Evolutionary conservation across 2,329 filamentous ascomycete genomes (phyloP), one percentile per base, ranked within the genome.

Genomic region (Blumeriella jaapii): DNA sequence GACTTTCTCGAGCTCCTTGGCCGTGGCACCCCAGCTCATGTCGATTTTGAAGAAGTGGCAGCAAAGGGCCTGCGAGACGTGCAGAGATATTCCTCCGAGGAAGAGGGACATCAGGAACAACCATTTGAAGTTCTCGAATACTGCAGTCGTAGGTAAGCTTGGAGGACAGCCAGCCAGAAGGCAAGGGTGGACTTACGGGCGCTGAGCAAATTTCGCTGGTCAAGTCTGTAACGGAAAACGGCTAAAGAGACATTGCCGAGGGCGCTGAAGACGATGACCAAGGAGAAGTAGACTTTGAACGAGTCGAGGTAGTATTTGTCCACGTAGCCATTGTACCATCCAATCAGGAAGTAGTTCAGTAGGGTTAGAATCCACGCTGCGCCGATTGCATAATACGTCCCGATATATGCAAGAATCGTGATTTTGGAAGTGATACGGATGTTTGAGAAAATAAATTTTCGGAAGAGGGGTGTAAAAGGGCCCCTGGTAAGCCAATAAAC

Each of bases 351-450:
- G 57, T 84, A 85, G 57, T 84, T 85, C 39, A 71, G 58, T 1
- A 77, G 51, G 0, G 78, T 80, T 31, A 83, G 62, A n/a, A 76
- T 59, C 62, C 78, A 74, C 2, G 76, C 71, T 0, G 72, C 71
- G 4, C 70, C 79, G 38, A 85, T 73, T n/a, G 79, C 79, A 5
- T 78, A 80, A 28, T 59, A 59, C 2, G 57, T 57, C 42, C 74
- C 75, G 42, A 82, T 74, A 54, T 82, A 82, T 2, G 75, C 72
- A 48, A 83, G 59, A 52, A 84, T 81, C 24, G 78, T 82, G 46
- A 84, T 59, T 56, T 85, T 85, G 29, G 74, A 78, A 6, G 73
- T 69, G 29, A 77, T 59, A 12, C 67, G 68, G 46, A 82, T 78
- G 49, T 71, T 69, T 40, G 68, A 74, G 42, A 59, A 59, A 17